Conservation (phyloP, 2,329 filamentous ascomycete species). For the Fusarium sacchari region DNA sequence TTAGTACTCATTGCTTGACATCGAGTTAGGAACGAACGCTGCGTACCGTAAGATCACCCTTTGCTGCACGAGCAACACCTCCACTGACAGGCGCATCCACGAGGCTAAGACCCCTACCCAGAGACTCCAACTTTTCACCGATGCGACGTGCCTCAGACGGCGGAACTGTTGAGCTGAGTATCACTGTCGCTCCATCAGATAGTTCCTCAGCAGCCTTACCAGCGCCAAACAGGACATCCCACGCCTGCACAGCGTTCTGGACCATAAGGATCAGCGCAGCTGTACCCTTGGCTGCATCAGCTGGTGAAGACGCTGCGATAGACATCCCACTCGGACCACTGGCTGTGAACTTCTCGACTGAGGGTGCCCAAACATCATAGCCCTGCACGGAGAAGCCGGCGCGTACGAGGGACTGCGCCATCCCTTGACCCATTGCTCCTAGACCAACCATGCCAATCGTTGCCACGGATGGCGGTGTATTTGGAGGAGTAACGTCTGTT, state of each 20-base stretch:
- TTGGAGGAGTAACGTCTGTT: neutral
- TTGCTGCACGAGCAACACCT: neutral
- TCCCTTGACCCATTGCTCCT: neutral
- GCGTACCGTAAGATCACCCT: neutral
- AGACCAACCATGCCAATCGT: neutral
- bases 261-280: neutral
- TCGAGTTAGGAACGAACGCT: accelerated
- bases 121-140: neutral
- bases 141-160: neutral
- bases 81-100: neutral
- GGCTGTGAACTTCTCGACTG: neutral
- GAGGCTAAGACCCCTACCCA: neutral
- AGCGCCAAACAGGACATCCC: neutral
- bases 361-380: neutral
- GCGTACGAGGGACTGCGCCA: neutral
- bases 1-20: accelerated
- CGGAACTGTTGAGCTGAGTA: neutral
- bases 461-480: accelerated
- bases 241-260: neutral
- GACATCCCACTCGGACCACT: neutral
- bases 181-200: neutral
- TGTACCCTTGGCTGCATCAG: neutral
- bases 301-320: neutral
- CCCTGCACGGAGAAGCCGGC: neutral
- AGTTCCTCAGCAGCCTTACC: neutral